phyloP scores from a whole-genome alignment of 352 stramenopile species.

The Phytophthora citrophthora region DNA sequence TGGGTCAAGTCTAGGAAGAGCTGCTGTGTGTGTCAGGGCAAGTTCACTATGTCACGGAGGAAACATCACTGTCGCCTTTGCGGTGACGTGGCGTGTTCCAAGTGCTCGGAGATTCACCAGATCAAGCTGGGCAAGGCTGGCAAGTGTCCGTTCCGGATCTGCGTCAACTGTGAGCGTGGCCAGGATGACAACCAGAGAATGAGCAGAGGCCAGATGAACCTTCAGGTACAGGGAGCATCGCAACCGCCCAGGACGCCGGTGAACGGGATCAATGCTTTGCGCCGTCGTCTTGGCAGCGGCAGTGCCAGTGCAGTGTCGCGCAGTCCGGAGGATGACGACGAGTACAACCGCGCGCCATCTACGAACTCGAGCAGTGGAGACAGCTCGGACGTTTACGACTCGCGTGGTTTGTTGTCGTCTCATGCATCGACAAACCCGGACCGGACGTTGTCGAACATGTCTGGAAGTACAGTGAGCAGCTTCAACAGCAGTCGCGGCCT shows the following conservation, averaged over 20 bases:
- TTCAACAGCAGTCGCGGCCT: conserved; percentile 39
- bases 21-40: conserved; percentile 62
- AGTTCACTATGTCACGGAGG: conserved; percentile 61
- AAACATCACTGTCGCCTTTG: conserved; percentile 82
- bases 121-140: conserved; percentile 63
- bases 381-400: conserved; percentile 48
- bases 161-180: conserved; percentile 52
- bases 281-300: conserved; percentile 30
- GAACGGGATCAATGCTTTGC: conserved; percentile 25
- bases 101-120: conserved; percentile 71
- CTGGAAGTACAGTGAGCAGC: conserved; percentile 36
- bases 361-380: conserved; percentile 51
- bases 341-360: conserved; percentile 28
- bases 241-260: conserved; percentile 28
- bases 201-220: conserved; percentile 28
- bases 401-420: conserved; percentile 35
- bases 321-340: conserved; percentile 35
- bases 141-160: conserved; percentile 69
- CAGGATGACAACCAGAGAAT: conserved; percentile 32
- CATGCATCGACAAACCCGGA: conserved; percentile 15
- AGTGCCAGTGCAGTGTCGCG: conserved; percentile 7
- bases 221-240: conserved; percentile 11
- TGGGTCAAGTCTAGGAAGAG: conserved; percentile 71
- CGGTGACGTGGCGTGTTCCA: conserved; percentile 73
- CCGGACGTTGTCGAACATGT: conserved; percentile 37